Evolutionary conservation across 441 rosid genomes (phyloP).

Genomic region (Populus hybrid): DNA sequence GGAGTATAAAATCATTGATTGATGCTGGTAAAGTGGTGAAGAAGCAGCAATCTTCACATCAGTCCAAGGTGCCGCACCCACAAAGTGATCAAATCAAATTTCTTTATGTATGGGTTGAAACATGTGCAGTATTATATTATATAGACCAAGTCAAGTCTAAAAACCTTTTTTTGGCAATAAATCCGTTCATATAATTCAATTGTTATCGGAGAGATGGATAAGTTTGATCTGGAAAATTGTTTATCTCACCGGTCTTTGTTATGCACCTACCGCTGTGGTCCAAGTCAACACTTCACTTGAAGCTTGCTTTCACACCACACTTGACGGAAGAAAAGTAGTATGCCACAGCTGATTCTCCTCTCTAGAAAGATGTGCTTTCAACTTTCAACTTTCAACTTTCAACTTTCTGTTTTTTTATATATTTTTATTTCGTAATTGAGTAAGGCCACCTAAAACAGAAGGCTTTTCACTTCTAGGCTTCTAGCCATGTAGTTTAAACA

Average conservation of each 20-base stretch:
- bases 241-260: neutral
- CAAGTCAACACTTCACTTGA: neutral
- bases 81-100: neutral
- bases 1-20: no score
- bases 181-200: neutral
- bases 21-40: no score
- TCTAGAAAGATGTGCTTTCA: no score
- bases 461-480: neutral
- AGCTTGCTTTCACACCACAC: no score
- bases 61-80: neutral
- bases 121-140: neutral
- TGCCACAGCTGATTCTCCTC: no score
- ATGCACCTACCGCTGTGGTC: neutral
- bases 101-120: no score
- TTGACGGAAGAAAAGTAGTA: neutral
- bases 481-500: neutral
- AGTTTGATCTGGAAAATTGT: neutral
- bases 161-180: neutral
- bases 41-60: no score
- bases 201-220: neutral
- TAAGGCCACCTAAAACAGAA: neutral
- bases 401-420: no score
- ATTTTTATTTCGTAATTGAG: neutral
- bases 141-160: neutral
- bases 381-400: no score